phyloP scores from a whole-genome alignment of 371 early-diverging fungal genomes.

The Mortierella sp. region DNA sequence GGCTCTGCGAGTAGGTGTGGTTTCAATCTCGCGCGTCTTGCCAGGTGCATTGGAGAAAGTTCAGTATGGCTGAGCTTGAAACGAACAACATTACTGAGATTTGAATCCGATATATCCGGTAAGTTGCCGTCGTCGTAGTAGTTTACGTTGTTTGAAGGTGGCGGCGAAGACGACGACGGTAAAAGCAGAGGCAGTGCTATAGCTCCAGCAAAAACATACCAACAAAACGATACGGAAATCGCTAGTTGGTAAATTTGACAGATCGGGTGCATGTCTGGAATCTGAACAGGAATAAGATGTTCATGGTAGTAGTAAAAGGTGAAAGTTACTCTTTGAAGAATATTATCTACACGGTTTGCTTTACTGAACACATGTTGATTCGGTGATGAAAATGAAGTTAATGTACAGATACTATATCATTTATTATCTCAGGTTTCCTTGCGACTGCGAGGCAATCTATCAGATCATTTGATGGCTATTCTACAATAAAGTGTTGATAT shows the following conservation, averaged over 20 bases:
- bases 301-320: too few relatives aligned
- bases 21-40: constrained; percentile 1
- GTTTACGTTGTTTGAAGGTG: not conserved
- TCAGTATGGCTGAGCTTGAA: constrained; percentile 25
- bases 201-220: not conserved
- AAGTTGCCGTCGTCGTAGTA: not conserved
- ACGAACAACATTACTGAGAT: not conserved
- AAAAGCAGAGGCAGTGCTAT: not conserved
- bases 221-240: not conserved
- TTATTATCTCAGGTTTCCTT: too few relatives aligned
- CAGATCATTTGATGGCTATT: not conserved
- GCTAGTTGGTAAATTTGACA: not conserved
- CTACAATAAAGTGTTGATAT: not conserved
- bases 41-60: not conserved
- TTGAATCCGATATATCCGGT: not conserved
- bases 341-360: too few relatives aligned
- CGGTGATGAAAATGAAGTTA: too few relatives aligned
- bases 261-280: not conserved
- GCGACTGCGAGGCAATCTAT: too few relatives aligned
- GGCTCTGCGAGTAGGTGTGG: constrained; percentile 14
- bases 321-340: too few relatives aligned
- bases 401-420: too few relatives aligned
- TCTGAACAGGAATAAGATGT: not conserved
- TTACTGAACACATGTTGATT: too few relatives aligned
- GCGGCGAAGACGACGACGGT: not conserved